Evolutionary conservation across 2,329 filamentous ascomycete species (phyloP).

Genomic region (Diaporthe australafricana): DNA sequence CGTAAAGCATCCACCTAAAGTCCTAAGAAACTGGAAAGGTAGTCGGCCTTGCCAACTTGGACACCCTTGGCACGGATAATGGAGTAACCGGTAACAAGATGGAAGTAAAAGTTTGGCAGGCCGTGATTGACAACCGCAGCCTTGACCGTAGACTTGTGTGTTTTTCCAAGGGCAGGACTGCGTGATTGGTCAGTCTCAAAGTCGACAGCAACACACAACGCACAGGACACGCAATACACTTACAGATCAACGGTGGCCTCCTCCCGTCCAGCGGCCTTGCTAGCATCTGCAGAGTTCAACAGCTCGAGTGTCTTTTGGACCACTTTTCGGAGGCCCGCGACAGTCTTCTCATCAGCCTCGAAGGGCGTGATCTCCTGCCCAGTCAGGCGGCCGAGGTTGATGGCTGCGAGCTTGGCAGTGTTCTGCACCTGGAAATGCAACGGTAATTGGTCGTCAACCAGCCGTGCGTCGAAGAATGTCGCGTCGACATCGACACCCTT

Average conservation of each 20-base stretch:
- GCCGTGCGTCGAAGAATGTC: slow-evolving; percentile 44
- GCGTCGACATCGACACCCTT: slow-evolving; percentile 43
- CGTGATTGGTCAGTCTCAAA: not conserved
- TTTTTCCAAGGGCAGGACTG: slow-evolving; percentile 31
- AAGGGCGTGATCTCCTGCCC: slow-evolving; percentile 40
- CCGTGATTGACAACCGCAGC: slow-evolving; percentile 58
- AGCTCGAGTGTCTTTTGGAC: slow-evolving; percentile 36
- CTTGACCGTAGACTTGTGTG: slow-evolving; percentile 44
- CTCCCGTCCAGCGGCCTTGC: slow-evolving; percentile 43
- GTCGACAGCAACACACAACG: too few species aligned
- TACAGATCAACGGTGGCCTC: slow-evolving; percentile 43
- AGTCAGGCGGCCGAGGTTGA: slow-evolving; percentile 43
- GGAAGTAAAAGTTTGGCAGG: slow-evolving; percentile 73
- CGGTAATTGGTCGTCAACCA: slow-evolving; percentile 48
- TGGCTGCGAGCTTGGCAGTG: slow-evolving; percentile 43
- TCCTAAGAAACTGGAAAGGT: slow-evolving; percentile 47
- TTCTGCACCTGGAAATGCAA: slow-evolving; percentile 50
- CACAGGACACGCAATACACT: slow-evolving; percentile 25
- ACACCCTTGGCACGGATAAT: slow-evolving; percentile 69
- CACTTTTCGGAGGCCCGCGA: slow-evolving; percentile 34
- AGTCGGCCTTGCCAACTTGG: slow-evolving; percentile 67
- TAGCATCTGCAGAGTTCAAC: slow-evolving; percentile 43
- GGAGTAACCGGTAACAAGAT: slow-evolving; percentile 66
- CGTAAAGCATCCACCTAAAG: not conserved
- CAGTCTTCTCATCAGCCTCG: slow-evolving; percentile 40